Base-by-base conservation (phyloP, 768 basidiomycete genomes). In the Naganishia friedmannii region DNA sequence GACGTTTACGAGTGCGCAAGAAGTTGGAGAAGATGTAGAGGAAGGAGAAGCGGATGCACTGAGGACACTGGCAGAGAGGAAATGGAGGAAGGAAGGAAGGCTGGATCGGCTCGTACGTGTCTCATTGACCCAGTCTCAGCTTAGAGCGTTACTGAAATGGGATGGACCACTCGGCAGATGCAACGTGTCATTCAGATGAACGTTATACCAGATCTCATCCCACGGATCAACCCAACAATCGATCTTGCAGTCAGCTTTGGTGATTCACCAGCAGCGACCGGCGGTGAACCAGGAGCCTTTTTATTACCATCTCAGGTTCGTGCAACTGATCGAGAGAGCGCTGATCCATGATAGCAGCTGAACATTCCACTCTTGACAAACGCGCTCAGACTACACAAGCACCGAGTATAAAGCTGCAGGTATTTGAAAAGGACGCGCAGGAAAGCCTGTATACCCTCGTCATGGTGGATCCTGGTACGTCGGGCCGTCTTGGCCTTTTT, bases 121-220 rank as follows among this genome's bases (percentile, higher is more conserved):
- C 42, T 42, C 7, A n/a, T 56, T 34, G 29, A 21, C 19, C 31
- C 32, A 34, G 3, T 53, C 34, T 37, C 12, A 4, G 23, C 7
- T 53, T 46, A 65, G 28, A 8, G 12, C 34, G 5, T 58, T 21
- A 23, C 55, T 32, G 23, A 42, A 10, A 17, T 15, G 15, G 15
- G 9, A 2, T 29, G 37, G 32, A 55, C 23, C 42, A 13, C 10
- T 32, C 1, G 8, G 6, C 37, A 93, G 90, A 96, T 96, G 92
- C 91, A 96, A 77, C 89, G 94, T 77, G 77, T 98, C 54, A 85
- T 92, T 74, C 91, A 93, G 82, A 92, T 96, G 92, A 83, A 88
- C 60, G 88, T 98, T 69, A 84, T 96, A 1, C 94, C 95, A 0
- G 95, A 99, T 77, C 82, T 94, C 13, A 79, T 97, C 21, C 87